Percentiles rank a stretch among this genome's conserved stretches.
Conservation (phyloP, 2,329 filamentous ascomycete species). For the Diplocarpon mali region DNA sequence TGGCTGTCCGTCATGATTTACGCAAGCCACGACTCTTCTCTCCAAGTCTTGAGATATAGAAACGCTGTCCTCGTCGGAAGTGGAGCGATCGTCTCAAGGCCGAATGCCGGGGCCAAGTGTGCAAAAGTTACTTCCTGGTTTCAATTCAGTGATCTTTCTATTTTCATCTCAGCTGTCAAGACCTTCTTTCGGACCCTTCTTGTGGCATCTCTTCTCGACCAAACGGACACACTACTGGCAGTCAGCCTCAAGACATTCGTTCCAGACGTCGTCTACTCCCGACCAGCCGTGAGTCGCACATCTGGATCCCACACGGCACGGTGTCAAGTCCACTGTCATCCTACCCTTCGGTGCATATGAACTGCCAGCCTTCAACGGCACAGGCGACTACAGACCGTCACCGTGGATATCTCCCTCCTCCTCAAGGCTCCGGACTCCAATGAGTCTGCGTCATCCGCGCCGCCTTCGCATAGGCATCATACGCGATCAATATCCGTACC, state of each 20-base stretch:
- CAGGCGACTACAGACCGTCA: slow-evolving; percentile 41
- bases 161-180: slow-evolving; percentile 15
- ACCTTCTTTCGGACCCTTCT: slow-evolving; percentile 10
- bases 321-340: not conserved
- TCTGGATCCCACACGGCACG: slow-evolving; percentile 7
- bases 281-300: slow-evolving; percentile 9
- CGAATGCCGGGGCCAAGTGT: slow-evolving; percentile 16
- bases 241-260: slow-evolving; percentile 10
- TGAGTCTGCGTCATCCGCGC: slow-evolving; percentile 48
- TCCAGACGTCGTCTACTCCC: slow-evolving; percentile 6
- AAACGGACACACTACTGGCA: slow-evolving; percentile 9
- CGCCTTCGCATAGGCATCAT: slow-evolving; percentile 28
- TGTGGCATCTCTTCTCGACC: slow-evolving; percentile 10
- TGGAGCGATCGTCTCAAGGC: slow-evolving; percentile 23
- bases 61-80: slow-evolving; percentile 25
- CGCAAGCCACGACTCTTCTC: slow-evolving; percentile 33
- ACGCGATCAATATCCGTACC: slow-evolving; percentile 22
- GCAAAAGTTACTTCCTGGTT: slow-evolving; percentile 19
- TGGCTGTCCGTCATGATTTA: slow-evolving; percentile 28
- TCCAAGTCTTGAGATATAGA: slow-evolving; percentile 29
- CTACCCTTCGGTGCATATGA: slow-evolving; percentile 20
- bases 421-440: slow-evolving; percentile 66
- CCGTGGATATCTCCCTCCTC: slow-evolving; percentile 90
- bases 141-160: slow-evolving; percentile 17
- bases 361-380: slow-evolving; percentile 27